Conservation (phyloP, 129 eudicot species). For the Flaveria trinervia region DNA sequence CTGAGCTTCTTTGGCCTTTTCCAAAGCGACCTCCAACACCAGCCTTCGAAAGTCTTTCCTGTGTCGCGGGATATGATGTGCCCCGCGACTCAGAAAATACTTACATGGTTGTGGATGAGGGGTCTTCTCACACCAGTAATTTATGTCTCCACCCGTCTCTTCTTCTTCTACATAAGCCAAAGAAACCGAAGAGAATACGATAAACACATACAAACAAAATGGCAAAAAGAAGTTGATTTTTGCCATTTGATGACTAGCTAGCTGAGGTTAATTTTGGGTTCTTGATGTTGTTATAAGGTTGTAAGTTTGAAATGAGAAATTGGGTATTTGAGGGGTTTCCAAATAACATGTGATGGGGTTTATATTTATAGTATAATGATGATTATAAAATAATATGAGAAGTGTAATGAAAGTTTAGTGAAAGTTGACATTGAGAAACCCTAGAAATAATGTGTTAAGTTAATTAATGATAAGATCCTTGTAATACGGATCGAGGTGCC, state of each 20-base stretch:
- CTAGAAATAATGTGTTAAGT: conserved; percentile 36
- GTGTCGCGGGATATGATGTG: conserved; percentile 37
- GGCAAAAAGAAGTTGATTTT: conserved; percentile 24
- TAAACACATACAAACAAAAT: conserved; percentile 23
- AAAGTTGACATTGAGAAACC: conserved; percentile 48
- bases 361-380: conserved; percentile 30
- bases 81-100: conserved; percentile 42
- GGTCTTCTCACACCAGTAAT: conserved; percentile 69
- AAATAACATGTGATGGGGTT: conserved; percentile 28
- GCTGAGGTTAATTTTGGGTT: conserved; percentile 16
- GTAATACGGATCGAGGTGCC: conserved; percentile 51
- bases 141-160: conserved; percentile 36
- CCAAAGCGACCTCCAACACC: conserved; percentile 50
- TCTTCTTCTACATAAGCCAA: conserved; percentile 23
- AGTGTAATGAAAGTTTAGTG: conserved; percentile 32
- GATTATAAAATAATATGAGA: conserved; percentile 10
- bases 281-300: neutral
- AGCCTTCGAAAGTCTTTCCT: conserved; percentile 54
- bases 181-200: conserved; percentile 19
- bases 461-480: conserved; percentile 38
- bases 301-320: conserved; percentile 12
- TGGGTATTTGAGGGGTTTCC: conserved; percentile 21
- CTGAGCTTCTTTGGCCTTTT: conserved; percentile 42
- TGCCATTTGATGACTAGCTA: conserved; percentile 22
- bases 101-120: conserved; percentile 74